Base-by-base conservation (phyloP, 176 grass and related monocot species). In the Luzula sylvatica region DNA sequence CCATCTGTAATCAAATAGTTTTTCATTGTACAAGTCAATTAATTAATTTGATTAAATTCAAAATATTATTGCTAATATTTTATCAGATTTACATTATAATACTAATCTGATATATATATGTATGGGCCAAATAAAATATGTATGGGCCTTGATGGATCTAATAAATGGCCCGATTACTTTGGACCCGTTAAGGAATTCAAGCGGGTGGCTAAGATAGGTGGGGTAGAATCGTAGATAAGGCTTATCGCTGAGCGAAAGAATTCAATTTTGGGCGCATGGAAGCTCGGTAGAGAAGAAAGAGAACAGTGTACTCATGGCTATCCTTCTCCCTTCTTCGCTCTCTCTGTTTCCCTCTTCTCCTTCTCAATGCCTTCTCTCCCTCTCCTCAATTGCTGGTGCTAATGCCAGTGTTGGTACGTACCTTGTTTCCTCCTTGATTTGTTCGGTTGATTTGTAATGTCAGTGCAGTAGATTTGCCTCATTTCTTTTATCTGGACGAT, bases 311-410 rank as follows among this genome's bases (percentile, higher is more conserved):
- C 7, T 41, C 60, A 88, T 88, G 89, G 83, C 76, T 60, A 75
- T 83, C 46, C 68, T 81, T 51, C 66, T 87, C 9, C 78, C 76
- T 26, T 70, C 76, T n/a, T 47, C 72, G 43, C 23, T 82, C 50
- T 75, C 83, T 65, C 81, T 85, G 62, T 41, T 72, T 53, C 23
- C 63, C 20, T n/a, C n/a, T n/a, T 42, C 66, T 26, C 3, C 43
- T 12, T 40, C 24, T 48, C 24, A 26, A 11, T 46, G 24, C 46
- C 59, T 32, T 46, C 26, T 64, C 59, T 32, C 8, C 43, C 19
- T 28, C 59, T 64, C 41, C 13, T n/a, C 59, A 26, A 27, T 46
- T 35, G 30, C 13, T 19, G 8, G 5, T 55, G 32, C 22, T 23
- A 6, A 16, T 45, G 26, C 43, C 41, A 32, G 29, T 15, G 2